Percentiles rank a stretch among this genome's conserved stretches.
These are phyloP conservation scores for Colletotrichum tanaceti DNA, from an alignment of 2,329 filamentous ascomycete genomes.

Conservation along the genomic window DNA sequence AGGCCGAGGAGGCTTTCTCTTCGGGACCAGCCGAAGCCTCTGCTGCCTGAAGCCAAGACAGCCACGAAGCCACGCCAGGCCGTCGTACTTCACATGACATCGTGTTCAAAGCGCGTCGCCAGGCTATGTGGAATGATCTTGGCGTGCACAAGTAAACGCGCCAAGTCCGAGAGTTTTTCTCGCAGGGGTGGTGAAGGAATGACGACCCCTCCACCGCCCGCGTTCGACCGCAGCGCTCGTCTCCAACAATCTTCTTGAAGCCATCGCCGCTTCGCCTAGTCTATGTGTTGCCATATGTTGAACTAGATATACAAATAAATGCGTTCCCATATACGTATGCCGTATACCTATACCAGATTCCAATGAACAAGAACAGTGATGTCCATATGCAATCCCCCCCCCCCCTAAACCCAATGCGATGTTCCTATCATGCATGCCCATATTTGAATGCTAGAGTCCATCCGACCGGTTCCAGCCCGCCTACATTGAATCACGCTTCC, in stretches of 20 bases:
- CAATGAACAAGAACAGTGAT: not conserved
- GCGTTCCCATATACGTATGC: not conserved
- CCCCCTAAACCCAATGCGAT: not conserved
- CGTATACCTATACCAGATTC: not conserved
- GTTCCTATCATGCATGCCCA: not conserved
- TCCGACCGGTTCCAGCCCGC: not conserved
- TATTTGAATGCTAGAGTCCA: not conserved
- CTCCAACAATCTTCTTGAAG: too few species aligned
- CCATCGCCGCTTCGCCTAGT: not conserved
- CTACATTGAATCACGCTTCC: constrained; percentile 44
- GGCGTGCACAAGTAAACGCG: too few species aligned
- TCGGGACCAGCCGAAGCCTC: too few species aligned
- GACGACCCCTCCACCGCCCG: not conserved
- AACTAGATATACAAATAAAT: not conserved
- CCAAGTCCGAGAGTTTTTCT: not conserved
- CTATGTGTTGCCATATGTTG: too few species aligned
- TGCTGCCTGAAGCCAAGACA: constrained; percentile 12
- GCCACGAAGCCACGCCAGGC: constrained; percentile 18
- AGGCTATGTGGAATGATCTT: too few species aligned
- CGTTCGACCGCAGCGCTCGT: not conserved
- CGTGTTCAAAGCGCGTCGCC: not conserved
- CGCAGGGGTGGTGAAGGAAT: too few species aligned
- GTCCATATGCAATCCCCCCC: not conserved
- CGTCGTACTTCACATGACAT: not conserved
- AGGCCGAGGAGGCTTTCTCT: too few species aligned